Evolutionary conservation across 768 basidiomycete species (phyloP).

Genomic region (Filobasidium floriforme): DNA sequence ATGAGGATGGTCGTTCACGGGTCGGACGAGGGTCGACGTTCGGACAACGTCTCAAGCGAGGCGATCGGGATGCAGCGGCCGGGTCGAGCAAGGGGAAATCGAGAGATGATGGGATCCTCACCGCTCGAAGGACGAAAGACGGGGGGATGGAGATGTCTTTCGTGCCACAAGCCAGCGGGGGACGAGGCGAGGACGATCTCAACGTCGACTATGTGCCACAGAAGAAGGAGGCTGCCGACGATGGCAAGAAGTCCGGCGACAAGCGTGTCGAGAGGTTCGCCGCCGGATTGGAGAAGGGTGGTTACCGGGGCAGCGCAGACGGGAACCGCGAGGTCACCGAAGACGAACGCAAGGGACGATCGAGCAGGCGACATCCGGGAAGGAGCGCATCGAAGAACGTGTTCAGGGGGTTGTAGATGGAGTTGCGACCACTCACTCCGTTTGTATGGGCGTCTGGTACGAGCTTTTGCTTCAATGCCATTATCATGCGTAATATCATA

Average conservation of each 20-base stretch:
- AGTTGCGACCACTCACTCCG: background rate
- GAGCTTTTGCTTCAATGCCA: background rate
- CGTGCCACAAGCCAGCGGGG: conserved; percentile 54
- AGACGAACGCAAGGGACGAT: conserved; percentile 68
- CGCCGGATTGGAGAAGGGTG: conserved; percentile 78
- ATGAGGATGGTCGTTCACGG: conserved; percentile 1
- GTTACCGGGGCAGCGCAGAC: conserved; percentile 42
- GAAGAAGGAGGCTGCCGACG: conserved; percentile 25
- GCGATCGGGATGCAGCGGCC: background rate
- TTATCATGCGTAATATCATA: background rate
- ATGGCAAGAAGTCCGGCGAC: conserved; percentile 39
- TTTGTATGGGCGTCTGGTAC: background rate
- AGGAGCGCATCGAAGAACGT: conserved; percentile 85
- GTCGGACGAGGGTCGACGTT: conserved; percentile 29
- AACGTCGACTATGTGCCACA: conserved; percentile 33
- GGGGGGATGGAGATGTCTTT: conserved; percentile 79
- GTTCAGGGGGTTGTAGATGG: conserved; percentile 30
- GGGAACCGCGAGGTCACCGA: conserved; percentile 47
- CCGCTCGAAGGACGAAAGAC: conserved; percentile 46
- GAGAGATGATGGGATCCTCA: conserved; percentile 26
- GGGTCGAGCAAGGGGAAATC: background rate
- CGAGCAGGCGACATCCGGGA: conserved; percentile 64
- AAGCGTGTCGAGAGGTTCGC: conserved; percentile 65
- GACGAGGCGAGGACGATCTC: conserved; percentile 21
- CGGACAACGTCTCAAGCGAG: conserved; percentile 33